Base-by-base conservation (phyloP, 2,329 filamentous ascomycete genomes). In the Simplicillium aogashimaense region DNA sequence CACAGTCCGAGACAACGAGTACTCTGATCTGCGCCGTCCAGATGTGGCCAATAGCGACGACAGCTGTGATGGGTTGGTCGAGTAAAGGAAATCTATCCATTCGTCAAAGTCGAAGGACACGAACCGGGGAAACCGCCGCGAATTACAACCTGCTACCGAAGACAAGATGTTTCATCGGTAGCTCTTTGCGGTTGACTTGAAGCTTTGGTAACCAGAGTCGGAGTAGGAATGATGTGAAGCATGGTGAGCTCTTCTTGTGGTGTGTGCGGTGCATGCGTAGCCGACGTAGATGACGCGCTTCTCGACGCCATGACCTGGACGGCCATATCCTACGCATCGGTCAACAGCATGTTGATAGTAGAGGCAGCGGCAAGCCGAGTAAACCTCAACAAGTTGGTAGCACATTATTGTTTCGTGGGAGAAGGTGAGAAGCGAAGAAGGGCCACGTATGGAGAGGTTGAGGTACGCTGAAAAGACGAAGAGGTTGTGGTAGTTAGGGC, bases 301-400 rank as follows among this genome's bases (percentile, higher is more conserved):
- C 49, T 86, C 77, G 42, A 89, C 67, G 35, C 53, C 52, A 55
- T 95, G 88, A 36, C 82, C 82, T 37, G 77, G 75, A 44, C 83
- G 79, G 45, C 83, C 84, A 57, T 87, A 86, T 29, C 77, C 70
- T 37, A 78, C 70, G 58, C 88, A 95, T 45, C 84, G 83, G 55
- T 95, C 88, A 52, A 95, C 73, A 36, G 85, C 80, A 59, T 95
- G 89, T 55, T 82, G 74, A 69, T 90, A 86, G 70, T 95, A 94
- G 51, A 90, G 72, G 64, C 88, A 95, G 47, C 80, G 76, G 72
- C 88, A 95, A 41, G 83, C 85, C 41, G 87, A 81, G 69, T 88
- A 95, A 43, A 86, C 74, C 62, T 95, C 88, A 52, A 90, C 70
- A 46, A 95, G 65, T 65, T 89, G 85, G 56, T 86, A 89, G 57